A percentile compares a stretch with the other conserved stretches of the same genome.
Conservation (phyloP, 2,329 filamentous ascomycete genomes). For the Colletotrichum spaethianum region DNA sequence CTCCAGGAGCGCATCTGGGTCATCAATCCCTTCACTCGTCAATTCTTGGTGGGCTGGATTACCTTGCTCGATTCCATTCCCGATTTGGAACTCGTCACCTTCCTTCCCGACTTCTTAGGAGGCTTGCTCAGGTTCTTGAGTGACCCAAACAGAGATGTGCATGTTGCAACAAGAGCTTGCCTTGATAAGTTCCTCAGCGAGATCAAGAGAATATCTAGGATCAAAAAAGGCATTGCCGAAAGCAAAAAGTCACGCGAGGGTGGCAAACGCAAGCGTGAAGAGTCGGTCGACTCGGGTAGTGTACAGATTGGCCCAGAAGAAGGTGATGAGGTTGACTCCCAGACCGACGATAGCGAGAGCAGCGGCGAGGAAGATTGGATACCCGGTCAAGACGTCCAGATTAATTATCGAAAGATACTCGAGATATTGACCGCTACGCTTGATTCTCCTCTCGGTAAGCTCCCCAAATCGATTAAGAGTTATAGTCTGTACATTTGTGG, state of each 20-base stretch:
- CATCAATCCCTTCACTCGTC: conserved; percentile 93
- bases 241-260: conserved; percentile 81
- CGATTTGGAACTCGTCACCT: conserved; percentile 93
- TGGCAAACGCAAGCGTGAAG: conserved; percentile 77
- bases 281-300: conserved; percentile 78
- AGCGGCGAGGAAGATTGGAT: conserved; percentile 94
- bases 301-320: conserved; percentile 70
- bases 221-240: conserved; percentile 93
- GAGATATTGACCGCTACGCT: conserved; percentile 93
- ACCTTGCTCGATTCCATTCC: conserved; percentile 95
- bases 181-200: conserved; percentile 92
- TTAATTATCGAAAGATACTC: conserved; percentile 92
- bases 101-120: conserved; percentile 90
- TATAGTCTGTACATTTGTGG: neutral
- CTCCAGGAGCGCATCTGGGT: conserved; percentile 95
- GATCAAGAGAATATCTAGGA: conserved; percentile 92
- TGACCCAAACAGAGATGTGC: conserved; percentile 93
- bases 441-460: conserved; percentile 82
- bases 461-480: neutral
- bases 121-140: conserved; percentile 93
- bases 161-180: conserved; percentile 89
- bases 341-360: conserved; percentile 68
- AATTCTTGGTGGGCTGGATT: conserved; percentile 97
- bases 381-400: conserved; percentile 94
- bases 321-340: conserved; percentile 72